Percentiles rank a stretch among this genome's conserved stretches.
These are phyloP conservation scores for Pleurotus platypus DNA, from an alignment of 768 basidiomycete species.

Conservation along the genomic window DNA sequence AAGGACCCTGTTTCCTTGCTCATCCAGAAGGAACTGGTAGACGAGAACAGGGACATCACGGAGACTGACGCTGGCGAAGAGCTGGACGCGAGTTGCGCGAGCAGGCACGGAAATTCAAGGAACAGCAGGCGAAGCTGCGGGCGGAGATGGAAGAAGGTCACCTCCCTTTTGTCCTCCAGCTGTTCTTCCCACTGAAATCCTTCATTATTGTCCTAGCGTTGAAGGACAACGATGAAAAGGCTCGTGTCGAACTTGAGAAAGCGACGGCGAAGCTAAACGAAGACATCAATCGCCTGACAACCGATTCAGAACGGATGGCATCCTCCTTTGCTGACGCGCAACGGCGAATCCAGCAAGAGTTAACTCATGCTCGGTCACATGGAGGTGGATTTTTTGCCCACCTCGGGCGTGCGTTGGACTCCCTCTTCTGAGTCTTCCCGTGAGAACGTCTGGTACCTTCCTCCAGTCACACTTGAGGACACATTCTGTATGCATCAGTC, in stretches of 20 bases:
- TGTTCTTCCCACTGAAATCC: too few species aligned
- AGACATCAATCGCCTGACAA: conserved; percentile 38
- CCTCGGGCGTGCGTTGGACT: too few species aligned
- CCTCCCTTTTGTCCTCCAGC: not conserved
- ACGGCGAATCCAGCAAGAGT: not conserved
- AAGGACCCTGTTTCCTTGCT: conserved; percentile 12
- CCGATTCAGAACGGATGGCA: conserved; percentile 35
- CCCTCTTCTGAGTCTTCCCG: too few species aligned
- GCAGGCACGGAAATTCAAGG: conserved; percentile 7
- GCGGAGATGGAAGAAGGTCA: conserved; percentile 12
- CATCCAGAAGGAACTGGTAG: conserved; percentile 19
- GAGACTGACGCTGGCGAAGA: conserved; percentile 30
- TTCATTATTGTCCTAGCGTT: conserved; percentile 24
- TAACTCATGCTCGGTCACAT: too few species aligned
- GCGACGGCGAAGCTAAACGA: conserved; percentile 38
- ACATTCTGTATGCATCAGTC: too few species aligned
- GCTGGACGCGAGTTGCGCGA: conserved; percentile 12
- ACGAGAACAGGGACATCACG: conserved; percentile 21
- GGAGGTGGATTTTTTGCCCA: too few species aligned
- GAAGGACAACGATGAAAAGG: conserved; percentile 42
- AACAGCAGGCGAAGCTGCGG: conserved; percentile 12
- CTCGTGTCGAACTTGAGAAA: conserved; percentile 37
- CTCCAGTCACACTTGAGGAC: too few species aligned
- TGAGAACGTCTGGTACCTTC: too few species aligned
- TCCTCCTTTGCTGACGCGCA: conserved; percentile 36